Percentiles rank a stretch among this genome's conserved stretches.
phyloP scores from a whole-genome alignment of 805 yeast genomes.

The Candida railenensis region DNA sequence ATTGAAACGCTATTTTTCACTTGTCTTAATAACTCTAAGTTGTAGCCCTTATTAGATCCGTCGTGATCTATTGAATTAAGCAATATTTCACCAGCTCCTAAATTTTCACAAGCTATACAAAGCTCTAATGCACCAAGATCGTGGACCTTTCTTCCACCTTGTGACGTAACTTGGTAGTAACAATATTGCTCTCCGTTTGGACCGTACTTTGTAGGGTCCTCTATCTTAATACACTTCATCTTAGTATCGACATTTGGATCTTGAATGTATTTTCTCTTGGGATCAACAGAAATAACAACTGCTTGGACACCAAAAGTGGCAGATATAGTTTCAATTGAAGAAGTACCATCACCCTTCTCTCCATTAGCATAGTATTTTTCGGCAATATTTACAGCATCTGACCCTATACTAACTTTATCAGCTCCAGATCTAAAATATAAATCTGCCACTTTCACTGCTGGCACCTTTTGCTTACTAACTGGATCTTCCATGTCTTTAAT shows the following conservation, averaged over 20 bases:
- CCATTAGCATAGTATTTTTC: constrained; percentile 70
- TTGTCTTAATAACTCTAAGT: constrained; percentile 77
- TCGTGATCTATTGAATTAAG: constrained; percentile 96
- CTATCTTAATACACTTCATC: constrained; percentile 65
- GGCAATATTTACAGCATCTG: constrained; percentile 93
- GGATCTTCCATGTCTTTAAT: constrained; percentile 89
- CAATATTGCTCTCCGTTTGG: constrained; percentile 88
- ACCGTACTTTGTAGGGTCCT: constrained; percentile 51
- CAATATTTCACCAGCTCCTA: constrained; percentile 96
- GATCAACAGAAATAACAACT: constrained; percentile 97
- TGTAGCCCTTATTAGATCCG: constrained; percentile 94
- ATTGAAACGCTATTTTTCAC: constrained; percentile 74
- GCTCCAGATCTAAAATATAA: constrained; percentile 96
- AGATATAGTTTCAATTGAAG: constrained; percentile 94
- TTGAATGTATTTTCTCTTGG: constrained; percentile 78
- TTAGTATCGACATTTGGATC: constrained; percentile 53
- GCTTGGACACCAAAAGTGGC: constrained; percentile 94
- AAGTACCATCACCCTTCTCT: constrained; percentile 59
- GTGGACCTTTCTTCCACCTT: constrained; percentile 87
- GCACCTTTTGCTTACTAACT: constrained; percentile 63
- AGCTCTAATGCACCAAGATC: constrained; percentile 92
- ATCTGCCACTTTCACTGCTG: constrained; percentile 90
- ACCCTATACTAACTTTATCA: constrained; percentile 96
- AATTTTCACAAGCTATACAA: constrained; percentile 80
- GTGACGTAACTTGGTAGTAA: constrained; percentile 94